Conservation (phyloP, 139 green algal species). For the Micromonas commoda region DNA sequence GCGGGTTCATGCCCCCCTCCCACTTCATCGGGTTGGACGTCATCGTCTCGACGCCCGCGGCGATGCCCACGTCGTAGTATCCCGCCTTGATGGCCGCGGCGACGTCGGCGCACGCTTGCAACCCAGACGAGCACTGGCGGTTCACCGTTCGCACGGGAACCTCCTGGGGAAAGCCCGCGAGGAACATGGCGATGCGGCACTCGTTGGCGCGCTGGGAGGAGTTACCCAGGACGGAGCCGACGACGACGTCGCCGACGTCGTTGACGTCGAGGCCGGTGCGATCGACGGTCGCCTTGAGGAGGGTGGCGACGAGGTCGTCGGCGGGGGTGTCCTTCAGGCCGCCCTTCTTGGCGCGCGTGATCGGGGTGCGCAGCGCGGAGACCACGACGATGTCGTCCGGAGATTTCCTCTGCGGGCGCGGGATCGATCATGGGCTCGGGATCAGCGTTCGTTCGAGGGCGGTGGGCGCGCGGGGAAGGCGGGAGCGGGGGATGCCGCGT, state of each 20-base stretch:
- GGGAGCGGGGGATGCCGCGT: background rate
- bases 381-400: conserved; percentile 69
- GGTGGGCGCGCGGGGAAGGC: too few relatives aligned
- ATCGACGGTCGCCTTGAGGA: conserved; percentile 19
- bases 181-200: conserved; percentile 85
- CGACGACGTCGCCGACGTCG: conserved; percentile 89
- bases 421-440: background rate
- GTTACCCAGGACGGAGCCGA: conserved; percentile 86
- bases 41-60: conserved; percentile 90
- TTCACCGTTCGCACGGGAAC: conserved; percentile 96
- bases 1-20: conserved; percentile 88
- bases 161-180: conserved; percentile 81
- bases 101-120: conserved; percentile 92
- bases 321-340: conserved; percentile 84
- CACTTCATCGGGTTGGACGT: conserved; percentile 90
- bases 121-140: conserved; percentile 83
- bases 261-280: conserved; percentile 36
- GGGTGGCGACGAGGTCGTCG: conserved; percentile 76
- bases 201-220: conserved; percentile 91
- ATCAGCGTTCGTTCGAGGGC: too few relatives aligned
- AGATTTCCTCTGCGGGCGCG: background rate
- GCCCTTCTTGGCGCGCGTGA: conserved; percentile 82
- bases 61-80: conserved; percentile 92
- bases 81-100: conserved; percentile 88
- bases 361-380: conserved; percentile 74